Evolutionary conservation across 2,329 filamentous ascomycete species (phyloP), one percentile per base, ranked within the genome.

Genomic region (Arthrobotrys conoides): DNA sequence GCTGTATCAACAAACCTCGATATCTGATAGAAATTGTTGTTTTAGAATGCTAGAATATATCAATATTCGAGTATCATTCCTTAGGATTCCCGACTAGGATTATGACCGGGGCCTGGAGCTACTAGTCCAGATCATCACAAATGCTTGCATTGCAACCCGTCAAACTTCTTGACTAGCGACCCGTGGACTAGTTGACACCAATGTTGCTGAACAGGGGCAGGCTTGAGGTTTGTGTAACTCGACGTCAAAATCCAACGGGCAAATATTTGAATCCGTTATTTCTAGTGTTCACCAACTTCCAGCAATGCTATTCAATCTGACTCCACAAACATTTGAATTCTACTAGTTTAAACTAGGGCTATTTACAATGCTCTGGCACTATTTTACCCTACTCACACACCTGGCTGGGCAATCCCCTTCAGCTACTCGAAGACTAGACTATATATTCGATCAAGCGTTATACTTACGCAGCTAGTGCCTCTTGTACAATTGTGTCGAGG

Each of bases 1-100:
- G 65, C 36, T 77, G 73, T 77, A 77, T 77, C 73, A 77, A 67
- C 67, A 77, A 41, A 67, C 61, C 67, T 63, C 64, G 73, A 63
- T 67, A 67, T 30, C 59, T 18, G 57, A 51, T 66, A 63, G 67
- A 73, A 33, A 61, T 46, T 14, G 6, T 3, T 16, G 3, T 20
- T 33, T 55, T 16, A 6, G 14, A 41, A 2, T 41, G 14, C 38
- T 16, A n/a, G 6, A 8, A 14, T 41, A 41, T 16, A n/a, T n/a
- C n/a, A n/a, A n/a, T n/a, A n/a, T n/a, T n/a, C n/a, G n/a, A n/a
- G n/a, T n/a, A n/a, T n/a, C n/a, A n/a, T n/a, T n/a, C n/a, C n/a
- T n/a, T n/a, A n/a, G n/a, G n/a, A n/a, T n/a, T n/a, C n/a, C n/a
- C n/a, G 14, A 41, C 3, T 41, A 12, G 14, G 2, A n/a, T 41